A percentile compares a stretch with the other conserved stretches of the same genome.
phyloP scores from a whole-genome alignment of 345 rosid species.

The Garcia nutans region DNA sequence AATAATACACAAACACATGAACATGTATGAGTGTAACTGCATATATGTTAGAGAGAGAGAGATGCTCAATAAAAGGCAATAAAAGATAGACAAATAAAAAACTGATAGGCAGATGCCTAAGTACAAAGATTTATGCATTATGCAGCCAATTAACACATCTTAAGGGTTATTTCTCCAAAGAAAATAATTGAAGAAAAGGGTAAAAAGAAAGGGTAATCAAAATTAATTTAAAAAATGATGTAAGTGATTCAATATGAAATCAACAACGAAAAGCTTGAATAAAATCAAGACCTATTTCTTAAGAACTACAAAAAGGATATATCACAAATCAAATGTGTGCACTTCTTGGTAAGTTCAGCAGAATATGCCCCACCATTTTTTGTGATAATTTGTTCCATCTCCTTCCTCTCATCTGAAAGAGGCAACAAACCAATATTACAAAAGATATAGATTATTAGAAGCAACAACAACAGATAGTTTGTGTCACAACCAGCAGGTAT shows the following conservation, averaged over 20 bases:
- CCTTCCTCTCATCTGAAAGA: conserved; percentile 71
- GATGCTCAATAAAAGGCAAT: background rate
- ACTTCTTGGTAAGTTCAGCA: conserved; percentile 70
- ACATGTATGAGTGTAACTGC: background rate
- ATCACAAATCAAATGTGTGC: conserved; percentile 91
- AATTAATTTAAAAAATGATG: background rate
- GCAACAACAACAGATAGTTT: conserved; percentile 18
- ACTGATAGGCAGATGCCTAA: background rate
- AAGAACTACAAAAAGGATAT: conserved; percentile 63
- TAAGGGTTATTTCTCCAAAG: background rate
- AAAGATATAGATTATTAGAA: conserved; percentile 12
- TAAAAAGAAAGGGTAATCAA: background rate
- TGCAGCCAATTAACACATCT: background rate
- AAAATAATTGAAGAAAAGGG: background rate
- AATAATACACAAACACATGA: background rate
- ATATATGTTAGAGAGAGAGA: background rate
- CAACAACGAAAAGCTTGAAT: background rate
- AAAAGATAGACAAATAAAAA: background rate
- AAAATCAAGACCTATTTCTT: background rate
- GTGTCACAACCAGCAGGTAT: conserved; percentile 58
- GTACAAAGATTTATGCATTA: background rate
- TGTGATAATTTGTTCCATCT: conserved; percentile 53
- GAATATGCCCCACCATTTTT: conserved; percentile 88
- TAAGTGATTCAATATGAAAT: background rate
- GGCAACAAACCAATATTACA: conserved; percentile 31